Evolutionary conservation across 805 yeast species (phyloP), one percentile per base, ranked within the genome.

Genomic region (Cyberlindnera americana): DNA sequence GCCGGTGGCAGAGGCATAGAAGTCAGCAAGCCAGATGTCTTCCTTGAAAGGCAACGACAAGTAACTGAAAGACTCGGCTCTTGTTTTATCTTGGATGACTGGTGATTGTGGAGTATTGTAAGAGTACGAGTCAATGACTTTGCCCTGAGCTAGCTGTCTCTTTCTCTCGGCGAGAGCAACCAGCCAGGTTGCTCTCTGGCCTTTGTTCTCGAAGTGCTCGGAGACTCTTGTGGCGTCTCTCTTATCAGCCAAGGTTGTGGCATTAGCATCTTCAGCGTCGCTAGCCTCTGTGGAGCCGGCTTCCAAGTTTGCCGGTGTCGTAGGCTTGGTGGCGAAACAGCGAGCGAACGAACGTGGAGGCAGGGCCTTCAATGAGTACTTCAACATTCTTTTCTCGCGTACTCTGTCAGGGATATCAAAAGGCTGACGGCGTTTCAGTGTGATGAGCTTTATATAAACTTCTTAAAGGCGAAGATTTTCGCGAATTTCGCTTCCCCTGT

Each of bases 1-100:
- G n/a, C 97, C 97, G 42, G 81, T 83, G 4, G 96, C 90, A 60
- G 85, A 86, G 53, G 87, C 83, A 57, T 90, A 90, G 33, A 89
- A 77, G 57, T 90, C 98, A 47, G 95, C 77, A 21, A 88, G 69
- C 78, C 83, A 80, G 25, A 74, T 67, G 58, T 90, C 95, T 44
- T 84, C 84, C 52, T 84, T 85, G 67, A 90, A 89, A 0, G 96
- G 96, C 35, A 90, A 67, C 2, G 74, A 67, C 44, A 83, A 64
- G 54, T 72, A 83, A 29, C 81, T 69, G 51, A 84, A 84, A 3
- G 95, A 86, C 49, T 89, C 96, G 11, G 67, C 69, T 49, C 93
- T 73, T 2, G 93, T 81, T 56, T 79, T 78, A 48, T 88, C 93
- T 21, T 74, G 68, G 13, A 89, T 78, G 7, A 69, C 78, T 14